A percentile compares a stretch with the other conserved stretches of the same genome.
phyloP scores from a whole-genome alignment of 306 rosid species.

The Citrullus colocynthis region DNA sequence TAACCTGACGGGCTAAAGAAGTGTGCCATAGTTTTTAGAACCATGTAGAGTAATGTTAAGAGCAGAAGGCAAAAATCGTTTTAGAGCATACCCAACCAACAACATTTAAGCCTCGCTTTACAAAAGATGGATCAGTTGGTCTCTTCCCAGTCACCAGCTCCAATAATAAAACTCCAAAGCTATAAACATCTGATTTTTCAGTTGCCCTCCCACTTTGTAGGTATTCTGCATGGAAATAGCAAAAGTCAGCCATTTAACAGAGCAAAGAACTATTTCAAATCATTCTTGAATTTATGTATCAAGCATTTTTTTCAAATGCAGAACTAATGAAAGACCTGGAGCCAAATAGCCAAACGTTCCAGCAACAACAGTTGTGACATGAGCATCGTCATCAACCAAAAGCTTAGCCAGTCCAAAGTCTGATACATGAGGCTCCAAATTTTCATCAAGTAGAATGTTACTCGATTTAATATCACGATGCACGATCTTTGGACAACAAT shows the following conservation, averaged over 20 bases:
- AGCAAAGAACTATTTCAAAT: neutral
- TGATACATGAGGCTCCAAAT: constrained; percentile 75
- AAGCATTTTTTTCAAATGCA: neutral
- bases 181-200: constrained; percentile 83
- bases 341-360: constrained; percentile 97
- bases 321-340: constrained; percentile 43
- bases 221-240: constrained; percentile 37
- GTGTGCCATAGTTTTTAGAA: neutral
- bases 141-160: constrained; percentile 97
- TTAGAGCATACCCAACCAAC: constrained; percentile 86
- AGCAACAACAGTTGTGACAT: constrained; percentile 94
- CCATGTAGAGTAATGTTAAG: neutral
- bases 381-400: constrained; percentile 81
- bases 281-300: neutral
- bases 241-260: neutral
- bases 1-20: neutral
- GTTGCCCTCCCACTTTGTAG: constrained; percentile 96
- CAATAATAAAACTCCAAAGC: constrained; percentile 87
- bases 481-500: constrained; percentile 73
- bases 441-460: constrained; percentile 80
- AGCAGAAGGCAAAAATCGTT: neutral
- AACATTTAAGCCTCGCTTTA: constrained; percentile 69
- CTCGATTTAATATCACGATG: constrained; percentile 96
- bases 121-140: constrained; percentile 86
- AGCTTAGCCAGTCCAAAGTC: constrained; percentile 97